Evolutionary conservation across 192 early-diverging fungal species (phyloP).

Genomic region (Podila clonocystis): DNA sequence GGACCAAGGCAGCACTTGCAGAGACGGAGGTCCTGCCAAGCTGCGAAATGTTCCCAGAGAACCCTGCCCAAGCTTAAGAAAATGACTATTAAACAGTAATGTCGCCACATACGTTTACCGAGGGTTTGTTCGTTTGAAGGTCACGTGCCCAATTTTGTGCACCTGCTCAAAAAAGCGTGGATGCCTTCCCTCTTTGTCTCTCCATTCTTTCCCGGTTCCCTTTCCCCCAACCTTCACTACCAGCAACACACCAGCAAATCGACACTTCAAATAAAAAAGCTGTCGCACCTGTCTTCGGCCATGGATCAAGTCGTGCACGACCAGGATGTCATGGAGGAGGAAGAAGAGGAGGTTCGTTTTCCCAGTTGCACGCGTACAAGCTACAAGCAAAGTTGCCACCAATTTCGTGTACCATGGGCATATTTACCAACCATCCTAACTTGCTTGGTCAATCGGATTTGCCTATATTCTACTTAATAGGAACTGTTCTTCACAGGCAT

Average conservation of each 20-base stretch:
- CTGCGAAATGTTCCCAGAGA: not conserved
- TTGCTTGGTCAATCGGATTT: not conserved
- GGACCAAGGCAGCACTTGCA: constrained; percentile 15
- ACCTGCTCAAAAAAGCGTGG: too few relatives aligned
- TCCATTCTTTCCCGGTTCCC: not conserved
- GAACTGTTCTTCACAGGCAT: constrained; percentile 42
- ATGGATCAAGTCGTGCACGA: constrained; percentile 41
- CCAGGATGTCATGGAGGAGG: constrained; percentile 11
- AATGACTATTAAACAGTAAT: not conserved
- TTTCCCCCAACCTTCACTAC: not conserved
- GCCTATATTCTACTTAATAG: not conserved
- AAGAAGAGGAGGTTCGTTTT: constrained; percentile 20
- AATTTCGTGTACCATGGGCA: not conserved
- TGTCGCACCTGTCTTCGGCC: not conserved
- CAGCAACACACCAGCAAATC: too few relatives aligned
- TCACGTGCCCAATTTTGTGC: too few relatives aligned
- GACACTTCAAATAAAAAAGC: too few relatives aligned
- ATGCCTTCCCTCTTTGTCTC: not conserved
- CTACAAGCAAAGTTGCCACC: too few relatives aligned
- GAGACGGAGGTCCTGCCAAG: constrained; percentile 38
- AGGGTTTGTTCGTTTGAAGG: too few relatives aligned
- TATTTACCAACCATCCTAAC: not conserved
- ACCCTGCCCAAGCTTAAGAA: not conserved
- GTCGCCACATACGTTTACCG: not conserved
- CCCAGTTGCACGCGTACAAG: too few relatives aligned